Evolutionary conservation across 2,329 filamentous ascomycete species (phyloP), one percentile per base, ranked within the genome.

Genomic region (Alternaria infectoria): DNA sequence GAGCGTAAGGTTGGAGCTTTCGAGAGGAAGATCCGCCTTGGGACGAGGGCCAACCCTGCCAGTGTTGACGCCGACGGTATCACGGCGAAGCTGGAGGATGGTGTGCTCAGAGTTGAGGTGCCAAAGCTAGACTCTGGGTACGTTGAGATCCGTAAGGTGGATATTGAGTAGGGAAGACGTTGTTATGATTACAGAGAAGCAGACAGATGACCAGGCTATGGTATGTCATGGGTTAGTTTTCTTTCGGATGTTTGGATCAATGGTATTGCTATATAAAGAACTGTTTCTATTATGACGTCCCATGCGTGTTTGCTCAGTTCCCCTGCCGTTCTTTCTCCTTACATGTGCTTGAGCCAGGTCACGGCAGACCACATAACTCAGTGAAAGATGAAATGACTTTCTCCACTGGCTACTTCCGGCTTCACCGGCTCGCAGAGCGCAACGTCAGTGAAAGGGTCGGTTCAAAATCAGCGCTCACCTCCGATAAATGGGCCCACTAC

Each of bases 1-100:
- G 90, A 93, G 85, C 85, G 91, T 55, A 88, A 89, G 74, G 86
- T 93, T 3, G 93, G 93, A 23, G 83, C 89, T 19, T 96, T 96
- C 71, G 89, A 93, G 80, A 85, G 91, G 61, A 88, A 86, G 72
- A 83, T 96, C 51, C 84, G 85, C 26, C 83, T 96, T 25, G 85
- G 82, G 15, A 85, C 82, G 52, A 73, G 82, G 55, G 82, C 83
- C 9, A 84, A 84, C 28, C 86, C 87, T 28, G 88, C 89, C 8
- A 84, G 86, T 66, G 83, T 96, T 15, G 90, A 93, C 71, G 86
- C 84, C 1, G 86, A 90, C 52, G 84, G 81, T 23, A 95, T 96
- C 74, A 86, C 84, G 3, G 92, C 92, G 3, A 93, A 89, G 81
- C 85, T 96, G 80, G 90, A 93, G 78, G 91, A 96, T 75, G 93